Evolutionary conservation across 306 rosid genomes (phyloP).

Genomic region (Vicia sativa): DNA sequence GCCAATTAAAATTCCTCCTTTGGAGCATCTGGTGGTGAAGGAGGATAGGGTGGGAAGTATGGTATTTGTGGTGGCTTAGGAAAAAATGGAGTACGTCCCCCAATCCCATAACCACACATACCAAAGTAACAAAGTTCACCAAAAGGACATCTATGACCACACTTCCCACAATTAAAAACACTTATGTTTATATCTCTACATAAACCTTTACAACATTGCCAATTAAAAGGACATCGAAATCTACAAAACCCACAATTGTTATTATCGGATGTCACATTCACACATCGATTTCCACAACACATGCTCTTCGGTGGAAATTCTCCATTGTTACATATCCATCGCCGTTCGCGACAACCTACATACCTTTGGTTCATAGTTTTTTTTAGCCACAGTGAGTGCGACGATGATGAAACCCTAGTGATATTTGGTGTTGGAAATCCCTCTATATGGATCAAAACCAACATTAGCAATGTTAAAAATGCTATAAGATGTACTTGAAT

Average conservation of each 20-base stretch:
- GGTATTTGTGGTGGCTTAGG: neutral
- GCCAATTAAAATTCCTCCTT: neutral
- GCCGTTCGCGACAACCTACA: slow-evolving; percentile 45
- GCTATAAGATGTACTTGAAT: slow-evolving; percentile 11
- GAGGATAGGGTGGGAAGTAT: neutral
- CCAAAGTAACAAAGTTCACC: slow-evolving; percentile 56
- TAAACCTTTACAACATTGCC: slow-evolving; percentile 62
- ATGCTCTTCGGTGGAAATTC: slow-evolving; percentile 21
- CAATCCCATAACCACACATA: slow-evolving; percentile 61
- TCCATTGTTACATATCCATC: slow-evolving; percentile 47
- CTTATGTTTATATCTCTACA: slow-evolving; percentile 50
- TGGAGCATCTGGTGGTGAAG: neutral
- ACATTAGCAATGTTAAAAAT: slow-evolving; percentile 15
- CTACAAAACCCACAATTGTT: slow-evolving; percentile 67
- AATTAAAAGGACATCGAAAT: slow-evolving; percentile 47
- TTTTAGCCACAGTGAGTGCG: slow-evolving; percentile 47
- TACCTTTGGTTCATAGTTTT: slow-evolving; percentile 22
- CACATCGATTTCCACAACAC: slow-evolving; percentile 66
- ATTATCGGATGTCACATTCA: slow-evolving; percentile 46
- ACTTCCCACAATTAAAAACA: slow-evolving; percentile 65
- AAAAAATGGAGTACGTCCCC: neutral
- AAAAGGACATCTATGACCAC: slow-evolving; percentile 61
- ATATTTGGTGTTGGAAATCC: neutral
- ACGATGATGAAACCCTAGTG: neutral
- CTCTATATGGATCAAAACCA: neutral